Conservation (phyloP, 192 early-diverging fungal genomes). For the Fimicolochytrium jonesii region DNA sequence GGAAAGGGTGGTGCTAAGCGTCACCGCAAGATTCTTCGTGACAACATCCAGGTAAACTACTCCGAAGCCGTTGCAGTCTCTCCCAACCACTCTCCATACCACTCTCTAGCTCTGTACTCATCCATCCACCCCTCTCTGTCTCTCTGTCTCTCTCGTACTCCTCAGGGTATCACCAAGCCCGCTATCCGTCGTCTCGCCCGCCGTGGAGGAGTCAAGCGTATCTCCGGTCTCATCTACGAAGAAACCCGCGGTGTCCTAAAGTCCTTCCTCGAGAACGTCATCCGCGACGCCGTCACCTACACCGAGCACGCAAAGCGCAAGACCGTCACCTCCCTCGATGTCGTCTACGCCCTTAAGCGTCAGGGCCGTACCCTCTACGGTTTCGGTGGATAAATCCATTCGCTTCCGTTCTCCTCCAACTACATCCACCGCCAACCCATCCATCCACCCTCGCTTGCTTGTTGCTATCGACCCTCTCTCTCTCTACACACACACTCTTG, state of each 20-base stretch:
- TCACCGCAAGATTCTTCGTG: constrained; percentile 99
- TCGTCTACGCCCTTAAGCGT: constrained; percentile 97
- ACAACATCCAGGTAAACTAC: constrained; percentile 78
- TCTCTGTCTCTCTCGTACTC: too few relatives aligned
- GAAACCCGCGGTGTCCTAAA: constrained; percentile 95
- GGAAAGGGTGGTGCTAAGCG: constrained; percentile 99
- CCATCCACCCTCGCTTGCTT: too few relatives aligned
- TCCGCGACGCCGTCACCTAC: constrained; percentile 92
- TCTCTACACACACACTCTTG: too few relatives aligned
- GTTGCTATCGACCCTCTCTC: too few relatives aligned
- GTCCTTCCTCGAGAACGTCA: constrained; percentile 96
- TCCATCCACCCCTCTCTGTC: not conserved
- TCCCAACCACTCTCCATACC: constrained; percentile 24
- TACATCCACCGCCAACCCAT: too few relatives aligned
- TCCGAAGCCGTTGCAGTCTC: too few relatives aligned
- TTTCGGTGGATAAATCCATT: constrained; percentile 69
- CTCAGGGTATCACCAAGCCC: constrained; percentile 92
- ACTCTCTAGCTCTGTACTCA: constrained; percentile 10
- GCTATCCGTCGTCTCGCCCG: constrained; percentile 97
- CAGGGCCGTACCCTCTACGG: constrained; percentile 93
- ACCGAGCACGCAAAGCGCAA: constrained; percentile 97
- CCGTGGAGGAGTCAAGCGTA: constrained; percentile 99
- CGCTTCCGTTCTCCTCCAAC: not conserved
- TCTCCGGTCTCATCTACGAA: constrained; percentile 97
- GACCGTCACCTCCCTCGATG: constrained; percentile 97